A percentile compares a stretch with the other conserved stretches of the same genome.
Evolutionary conservation across 495 filamentous ascomycete species (phyloP).

Genomic region (Hypoxylon fragiforme): DNA sequence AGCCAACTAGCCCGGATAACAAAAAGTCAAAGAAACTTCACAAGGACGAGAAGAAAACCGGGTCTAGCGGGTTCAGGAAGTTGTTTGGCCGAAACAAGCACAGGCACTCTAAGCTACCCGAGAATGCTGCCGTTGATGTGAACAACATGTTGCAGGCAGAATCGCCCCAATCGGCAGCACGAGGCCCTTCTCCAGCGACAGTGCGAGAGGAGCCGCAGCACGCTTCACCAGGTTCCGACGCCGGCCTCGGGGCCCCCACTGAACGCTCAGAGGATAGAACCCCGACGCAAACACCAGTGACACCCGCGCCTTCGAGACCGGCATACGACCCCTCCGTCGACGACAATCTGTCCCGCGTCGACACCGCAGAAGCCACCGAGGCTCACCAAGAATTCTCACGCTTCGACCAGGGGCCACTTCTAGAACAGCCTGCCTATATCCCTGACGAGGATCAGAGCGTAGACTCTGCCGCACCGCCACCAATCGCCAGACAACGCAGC

Average conservation of each 20-base stretch:
- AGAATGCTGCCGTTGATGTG: slow-evolving; percentile 48
- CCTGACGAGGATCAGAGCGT: slow-evolving; percentile 65
- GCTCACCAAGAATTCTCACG: slow-evolving; percentile 74
- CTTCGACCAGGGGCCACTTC: slow-evolving; percentile 88
- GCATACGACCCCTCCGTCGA: slow-evolving; percentile 57
- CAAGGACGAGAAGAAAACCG: slow-evolving; percentile 55
- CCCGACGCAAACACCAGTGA: slow-evolving; percentile 33
- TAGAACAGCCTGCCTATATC: slow-evolving; percentile 83
- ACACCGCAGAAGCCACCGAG: slow-evolving; percentile 65
- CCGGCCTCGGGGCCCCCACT: slow-evolving; percentile 28
- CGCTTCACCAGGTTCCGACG: slow-evolving; percentile 36
- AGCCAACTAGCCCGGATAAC: slow-evolving; percentile 48
- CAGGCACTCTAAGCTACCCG: slow-evolving; percentile 52
- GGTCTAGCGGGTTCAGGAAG: slow-evolving; percentile 58
- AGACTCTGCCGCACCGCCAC: slow-evolving; percentile 49
- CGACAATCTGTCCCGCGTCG: slow-evolving; percentile 62
- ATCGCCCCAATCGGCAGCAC: slow-evolving; percentile 20
- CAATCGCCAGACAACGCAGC: slow-evolving; percentile 42
- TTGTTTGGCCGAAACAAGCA: slow-evolving; percentile 66
- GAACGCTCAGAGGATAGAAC: slow-evolving; percentile 42
- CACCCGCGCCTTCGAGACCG: slow-evolving; percentile 27
- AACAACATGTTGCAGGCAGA: slow-evolving; percentile 38
- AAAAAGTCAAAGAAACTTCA: slow-evolving; percentile 59
- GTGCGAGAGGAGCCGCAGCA: slow-evolving; percentile 25
- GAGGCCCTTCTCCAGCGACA: slow-evolving; percentile 29